Evolutionary conservation across 192 early-diverging fungal genomes (phyloP), one percentile per base, ranked within the genome.

Genomic region (Entomortierella lignicola): DNA sequence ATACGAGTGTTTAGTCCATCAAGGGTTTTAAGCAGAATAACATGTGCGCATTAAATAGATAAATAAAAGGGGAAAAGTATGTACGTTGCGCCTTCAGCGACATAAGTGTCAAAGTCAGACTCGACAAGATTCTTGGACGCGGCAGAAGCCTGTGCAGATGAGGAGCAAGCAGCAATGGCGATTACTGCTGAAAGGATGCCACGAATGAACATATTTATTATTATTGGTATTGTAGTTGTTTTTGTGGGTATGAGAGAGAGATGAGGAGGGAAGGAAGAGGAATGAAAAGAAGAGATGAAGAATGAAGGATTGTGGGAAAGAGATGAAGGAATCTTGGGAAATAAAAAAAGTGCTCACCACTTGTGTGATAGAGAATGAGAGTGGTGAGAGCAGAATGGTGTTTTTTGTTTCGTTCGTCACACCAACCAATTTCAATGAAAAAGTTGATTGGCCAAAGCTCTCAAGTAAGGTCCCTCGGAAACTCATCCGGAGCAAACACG

Each of bases 21-120:
- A 37, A 37, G 4, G 10, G 10, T 10, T 7, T 37, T 37, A 37
- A n/a, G 4, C 34, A 37, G 5, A 37, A 4, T 7, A 7, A 37
- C 10, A 37, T 10, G 34, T 37, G 10, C 10, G 34, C 34, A 37
- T 47, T 47, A 3, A 20, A 47, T 5, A 41, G 25, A 55, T 47
- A 62, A 2, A 20, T 8, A 51, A 20, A 0, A 53, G 8, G 34
- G 42, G 29, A 71, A 20, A 20, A 34, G 43, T 26, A 60, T 61
- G 47, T 79, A 79, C 75, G 75, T 79, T 63, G 75, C 63, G 23
- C 66, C 68, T 18, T 64, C 39, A 2, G 67, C 75, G 42, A 79
- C 58, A 57, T 30, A 27, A 17, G 67, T 27, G 7, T 62, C 68
- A 60, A 79, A 79, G 51, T 51, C 39, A 2, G 39, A 53, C 25